A percentile compares a stretch with the other conserved stretches of the same genome.
phyloP scores from a whole-genome alignment of 1,284 basidiomycete genomes.

The Rhodotorula sp. region DNA sequence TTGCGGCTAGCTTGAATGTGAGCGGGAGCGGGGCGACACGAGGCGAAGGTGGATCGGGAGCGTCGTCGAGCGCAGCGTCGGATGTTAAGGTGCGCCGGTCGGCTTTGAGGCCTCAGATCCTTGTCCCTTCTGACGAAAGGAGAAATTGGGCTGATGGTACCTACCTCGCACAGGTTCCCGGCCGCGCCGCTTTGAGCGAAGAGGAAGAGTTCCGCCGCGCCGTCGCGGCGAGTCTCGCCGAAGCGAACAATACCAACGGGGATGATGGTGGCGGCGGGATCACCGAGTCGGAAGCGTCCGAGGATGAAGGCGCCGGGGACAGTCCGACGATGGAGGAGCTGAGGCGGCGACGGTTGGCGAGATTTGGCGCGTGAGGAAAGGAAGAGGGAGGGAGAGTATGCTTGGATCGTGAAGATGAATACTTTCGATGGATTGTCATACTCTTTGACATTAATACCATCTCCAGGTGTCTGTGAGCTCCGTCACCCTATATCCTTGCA shows the following conservation, averaged over 20 bases:
- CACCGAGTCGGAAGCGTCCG: slow-evolving; percentile 14
- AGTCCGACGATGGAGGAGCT: slow-evolving; percentile 70
- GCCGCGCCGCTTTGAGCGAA: slow-evolving; percentile 54
- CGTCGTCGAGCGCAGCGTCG: slow-evolving; percentile 1
- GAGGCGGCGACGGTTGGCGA: slow-evolving; percentile 67
- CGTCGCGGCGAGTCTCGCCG: slow-evolving; percentile 71
- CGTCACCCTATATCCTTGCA: too few species aligned
- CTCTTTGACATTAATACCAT: too few species aligned
- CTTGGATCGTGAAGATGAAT: background rate
- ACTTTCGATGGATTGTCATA: too few species aligned
- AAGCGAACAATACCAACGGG: slow-evolving; percentile 50
- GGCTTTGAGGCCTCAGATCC: too few species aligned
- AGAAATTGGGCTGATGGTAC: background rate
- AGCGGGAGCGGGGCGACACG: slow-evolving; percentile 33
- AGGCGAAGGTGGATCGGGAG: background rate
- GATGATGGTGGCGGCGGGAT: slow-evolving; percentile 11
- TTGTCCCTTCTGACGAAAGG: too few species aligned
- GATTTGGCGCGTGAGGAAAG: slow-evolving; percentile 55
- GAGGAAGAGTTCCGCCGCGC: slow-evolving; percentile 67
- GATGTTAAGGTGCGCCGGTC: background rate
- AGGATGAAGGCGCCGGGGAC: slow-evolving; percentile 46
- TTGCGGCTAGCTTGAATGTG: slow-evolving; percentile 48
- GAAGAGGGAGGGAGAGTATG: background rate
- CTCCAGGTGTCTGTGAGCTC: too few species aligned
- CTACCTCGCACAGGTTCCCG: background rate